phyloP scores from a whole-genome alignment of 768 basidiomycete species.

The Phlebiopsis gigantea region DNA sequence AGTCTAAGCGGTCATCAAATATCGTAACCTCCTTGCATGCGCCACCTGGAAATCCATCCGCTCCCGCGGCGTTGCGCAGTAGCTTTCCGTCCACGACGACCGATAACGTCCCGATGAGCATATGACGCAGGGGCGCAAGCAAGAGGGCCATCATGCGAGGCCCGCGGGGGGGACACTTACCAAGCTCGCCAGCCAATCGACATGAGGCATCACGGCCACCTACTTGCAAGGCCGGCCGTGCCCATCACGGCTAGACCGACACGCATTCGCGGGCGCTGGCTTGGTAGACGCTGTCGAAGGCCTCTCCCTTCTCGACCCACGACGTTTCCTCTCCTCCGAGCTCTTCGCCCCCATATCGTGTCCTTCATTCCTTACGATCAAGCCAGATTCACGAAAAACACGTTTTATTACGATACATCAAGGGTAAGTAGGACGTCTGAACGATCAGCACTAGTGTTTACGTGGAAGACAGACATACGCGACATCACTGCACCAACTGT shows the following conservation, averaged over 20 bases:
- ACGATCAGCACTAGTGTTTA: background rate
- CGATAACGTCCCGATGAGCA: background rate
- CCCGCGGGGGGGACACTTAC: background rate
- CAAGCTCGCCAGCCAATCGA: background rate
- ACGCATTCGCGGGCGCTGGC: slow-evolving; percentile 8
- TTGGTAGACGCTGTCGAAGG: slow-evolving; percentile 3
- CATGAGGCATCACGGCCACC: background rate
- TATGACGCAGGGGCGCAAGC: background rate
- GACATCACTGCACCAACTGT: background rate
- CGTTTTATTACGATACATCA: background rate
- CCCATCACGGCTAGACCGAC: slow-evolving; percentile 8
- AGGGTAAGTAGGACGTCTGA: background rate
- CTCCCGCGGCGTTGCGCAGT: too few relatives aligned
- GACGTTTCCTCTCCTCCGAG: slow-evolving; percentile 2
- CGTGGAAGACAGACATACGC: background rate
- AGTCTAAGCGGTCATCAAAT: too few relatives aligned
- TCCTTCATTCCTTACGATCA: background rate
- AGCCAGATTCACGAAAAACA: background rate
- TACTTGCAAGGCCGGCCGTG: background rate
- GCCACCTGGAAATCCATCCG: too few relatives aligned
- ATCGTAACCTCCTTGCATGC: too few relatives aligned
- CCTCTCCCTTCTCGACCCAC: slow-evolving; percentile 1
- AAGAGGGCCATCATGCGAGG: background rate
- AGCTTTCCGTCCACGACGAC: too few relatives aligned
- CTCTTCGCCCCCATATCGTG: background rate